Evolutionary conservation across 371 early-diverging fungal species (phyloP).

Genomic region (Mucor ambiguus): DNA sequence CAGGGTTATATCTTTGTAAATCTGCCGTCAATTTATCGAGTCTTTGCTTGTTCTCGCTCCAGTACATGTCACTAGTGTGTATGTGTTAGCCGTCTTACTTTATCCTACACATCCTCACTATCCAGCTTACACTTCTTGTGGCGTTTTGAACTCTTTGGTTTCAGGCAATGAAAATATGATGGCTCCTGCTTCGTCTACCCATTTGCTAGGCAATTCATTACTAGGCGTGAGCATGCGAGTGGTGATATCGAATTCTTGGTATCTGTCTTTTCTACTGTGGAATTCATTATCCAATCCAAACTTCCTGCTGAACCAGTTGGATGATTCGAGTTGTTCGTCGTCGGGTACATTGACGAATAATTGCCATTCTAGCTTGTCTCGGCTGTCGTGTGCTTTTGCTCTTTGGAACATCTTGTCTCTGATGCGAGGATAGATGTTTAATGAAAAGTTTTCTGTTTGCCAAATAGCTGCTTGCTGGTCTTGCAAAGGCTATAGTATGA

Average conservation of each 20-base stretch:
- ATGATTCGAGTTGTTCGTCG: constrained; percentile 12
- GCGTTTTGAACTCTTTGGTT: neutral
- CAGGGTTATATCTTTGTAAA: constrained; percentile 24
- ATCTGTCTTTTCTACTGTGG: constrained; percentile 10
- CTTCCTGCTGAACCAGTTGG: constrained; percentile 33
- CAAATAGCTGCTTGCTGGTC: constrained; percentile 21
- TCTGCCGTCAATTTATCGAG: constrained; percentile 17
- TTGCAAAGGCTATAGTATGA: neutral
- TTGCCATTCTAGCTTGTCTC: constrained; percentile 25
- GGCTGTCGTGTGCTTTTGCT: neutral
- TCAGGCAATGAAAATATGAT: constrained; percentile 41
- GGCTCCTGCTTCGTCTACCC: constrained; percentile 33
- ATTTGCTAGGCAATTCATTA: constrained; percentile 8
- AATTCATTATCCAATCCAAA: constrained; percentile 36
- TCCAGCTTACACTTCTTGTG: constrained; percentile 13
- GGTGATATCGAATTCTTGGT: constrained; percentile 20
- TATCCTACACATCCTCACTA: neutral
- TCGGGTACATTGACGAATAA: constrained; percentile 26
- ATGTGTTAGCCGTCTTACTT: neutral
- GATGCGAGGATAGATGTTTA: constrained; percentile 25
- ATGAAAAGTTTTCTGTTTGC: constrained; percentile 30
- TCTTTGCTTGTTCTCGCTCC: constrained; percentile 27
- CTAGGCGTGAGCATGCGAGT: constrained; percentile 22
- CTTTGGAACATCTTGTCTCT: constrained; percentile 9
- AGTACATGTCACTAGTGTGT: constrained; percentile 20